Evolutionary conservation across 805 yeast genomes (phyloP).

Genomic region (Pichia heedii): DNA sequence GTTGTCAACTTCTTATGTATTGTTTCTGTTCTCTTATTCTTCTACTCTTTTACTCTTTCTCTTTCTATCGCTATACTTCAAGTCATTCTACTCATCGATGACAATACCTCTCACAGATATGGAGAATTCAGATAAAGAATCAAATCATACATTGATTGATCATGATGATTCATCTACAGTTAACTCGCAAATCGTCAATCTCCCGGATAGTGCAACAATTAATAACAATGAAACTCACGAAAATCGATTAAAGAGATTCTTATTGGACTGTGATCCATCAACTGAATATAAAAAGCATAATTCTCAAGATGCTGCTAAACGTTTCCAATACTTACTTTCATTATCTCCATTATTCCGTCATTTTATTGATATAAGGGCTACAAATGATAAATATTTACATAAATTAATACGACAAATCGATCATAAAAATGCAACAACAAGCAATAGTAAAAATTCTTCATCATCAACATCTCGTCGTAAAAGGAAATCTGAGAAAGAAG

Average conservation of each 20-base stretch:
- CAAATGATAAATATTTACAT: constrained; percentile 66
- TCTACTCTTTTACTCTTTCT: no score
- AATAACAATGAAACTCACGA: constrained; percentile 22
- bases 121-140: neutral
- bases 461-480: constrained; percentile 34
- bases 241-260: constrained; percentile 38
- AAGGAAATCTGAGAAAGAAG: constrained; percentile 90
- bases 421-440: constrained; percentile 34
- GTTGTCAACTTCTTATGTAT: no score
- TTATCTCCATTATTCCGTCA: constrained; percentile 82
- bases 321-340: constrained; percentile 74
- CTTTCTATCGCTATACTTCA: no score
- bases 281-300: constrained; percentile 47
- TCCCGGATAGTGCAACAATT: constrained; percentile 5
- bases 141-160: no score
- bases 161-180: no score
- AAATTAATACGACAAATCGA: constrained; percentile 51
- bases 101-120: no score
- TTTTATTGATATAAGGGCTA: constrained; percentile 73
- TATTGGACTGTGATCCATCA: constrained; percentile 47
- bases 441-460: constrained; percentile 17
- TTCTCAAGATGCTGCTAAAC: constrained; percentile 49
- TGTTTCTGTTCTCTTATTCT: no score
- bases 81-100: no score
- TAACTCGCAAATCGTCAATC: neutral